Conservation (phyloP, 2,329 filamentous ascomycete species). For the Penicillium sp. region DNA sequence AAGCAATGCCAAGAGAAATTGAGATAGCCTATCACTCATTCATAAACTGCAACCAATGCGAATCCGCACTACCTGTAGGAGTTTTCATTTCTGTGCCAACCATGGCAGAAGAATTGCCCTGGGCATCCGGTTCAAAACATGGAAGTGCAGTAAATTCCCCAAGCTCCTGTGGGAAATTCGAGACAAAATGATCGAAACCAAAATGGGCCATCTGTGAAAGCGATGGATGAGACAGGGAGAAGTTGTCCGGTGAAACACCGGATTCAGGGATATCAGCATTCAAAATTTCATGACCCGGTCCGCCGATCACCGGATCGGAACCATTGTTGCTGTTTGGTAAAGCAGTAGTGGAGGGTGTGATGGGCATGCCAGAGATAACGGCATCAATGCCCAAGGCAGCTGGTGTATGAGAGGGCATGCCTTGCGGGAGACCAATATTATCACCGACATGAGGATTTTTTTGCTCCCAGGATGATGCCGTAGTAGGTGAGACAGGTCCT, state of each 20-base stretch:
- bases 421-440: conserved; percentile 10
- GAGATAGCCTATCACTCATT: conserved; percentile 22
- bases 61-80: conserved; percentile 21
- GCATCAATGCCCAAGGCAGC: conserved; percentile 11
- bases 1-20: not conserved
- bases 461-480: conserved; percentile 26
- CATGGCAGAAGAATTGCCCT: conserved; percentile 17
- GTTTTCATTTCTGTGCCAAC: conserved; percentile 26
- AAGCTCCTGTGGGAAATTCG: conserved; percentile 42
- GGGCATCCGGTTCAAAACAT: conserved; percentile 37
- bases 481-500: conserved; percentile 36
- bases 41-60: conserved; percentile 38
- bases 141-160: conserved; percentile 43
- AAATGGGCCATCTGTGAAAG: conserved; percentile 35
- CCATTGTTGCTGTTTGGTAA: conserved; percentile 4
- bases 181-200: conserved; percentile 41
- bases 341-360: conserved; percentile 16
- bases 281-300: conserved; percentile 16
- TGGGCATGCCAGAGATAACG: conserved; percentile 22
- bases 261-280: conserved; percentile 22
- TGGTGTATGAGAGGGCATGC: conserved; percentile 7
- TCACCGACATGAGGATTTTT: conserved; percentile 15
- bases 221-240: conserved; percentile 29
- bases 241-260: conserved; percentile 27
- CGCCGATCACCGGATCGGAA: conserved; percentile 4